Base-by-base conservation (phyloP, 2,329 filamentous ascomycete species). In the Penicillium italicum region DNA sequence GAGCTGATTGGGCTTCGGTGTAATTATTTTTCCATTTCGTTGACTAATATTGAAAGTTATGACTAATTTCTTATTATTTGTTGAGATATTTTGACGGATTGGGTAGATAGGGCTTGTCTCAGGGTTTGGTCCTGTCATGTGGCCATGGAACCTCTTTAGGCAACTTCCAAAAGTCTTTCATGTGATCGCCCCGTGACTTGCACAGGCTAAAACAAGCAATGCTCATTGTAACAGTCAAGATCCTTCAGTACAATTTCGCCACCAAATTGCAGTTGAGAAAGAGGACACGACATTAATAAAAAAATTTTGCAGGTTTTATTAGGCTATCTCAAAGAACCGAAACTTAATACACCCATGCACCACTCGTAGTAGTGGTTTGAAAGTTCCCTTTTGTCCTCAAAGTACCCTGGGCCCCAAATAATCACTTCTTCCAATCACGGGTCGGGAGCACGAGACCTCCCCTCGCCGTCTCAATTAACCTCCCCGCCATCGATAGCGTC, bases 401-500 rank as follows among this genome's bases (percentile, higher is more conserved):
- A 34, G 52, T 38, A 36, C 44, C 36, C 62, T 56, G 45, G 61
- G 63, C 42, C 48, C 43, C 36, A 59, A 34, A 34, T 44, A 24
- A 18, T 45, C 12, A 4, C 22, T 22, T 61, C 57, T 63, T 62
- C 66, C 65, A 67, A 69, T 66, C 62, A 61, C 57, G 64, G 68
- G 43, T 56, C 56, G 56, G 56, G 60, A 61, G 69, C 70, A 72
- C 70, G 69, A 72, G 70, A 71, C 70, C 69, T 66, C 47, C 53
- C 44, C 47, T 55, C 49, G 55, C 58, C 58, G 40, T 28, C 53
- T 60, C 50, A 43, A 45, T 48, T 53, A 28, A 55, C 50, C 54
- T 55, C 53, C 53, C 53, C 53, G 53, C 53, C 53, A 51, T 51
- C 28, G 34, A 36, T 38, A 53, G 31, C 16, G 22, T 31, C 38